These are phyloP conservation scores for Candida nanaspora DNA, from an alignment of 805 yeast species.

Conservation along the genomic window DNA sequence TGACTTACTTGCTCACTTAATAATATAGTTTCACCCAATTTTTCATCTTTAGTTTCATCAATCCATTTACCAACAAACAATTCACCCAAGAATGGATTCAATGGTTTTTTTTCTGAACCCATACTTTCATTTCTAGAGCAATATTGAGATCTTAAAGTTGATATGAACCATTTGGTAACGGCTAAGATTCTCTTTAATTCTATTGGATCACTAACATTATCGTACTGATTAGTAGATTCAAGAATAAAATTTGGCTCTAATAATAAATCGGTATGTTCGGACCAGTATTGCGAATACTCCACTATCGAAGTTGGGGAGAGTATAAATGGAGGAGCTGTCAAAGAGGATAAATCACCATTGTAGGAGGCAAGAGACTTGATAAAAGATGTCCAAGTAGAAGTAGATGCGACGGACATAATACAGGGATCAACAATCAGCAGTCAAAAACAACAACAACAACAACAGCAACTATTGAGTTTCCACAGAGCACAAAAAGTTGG, in stretches of 20 bases:
- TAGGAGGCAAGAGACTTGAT: conserved; percentile 86
- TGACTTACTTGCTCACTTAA: conserved; percentile 92
- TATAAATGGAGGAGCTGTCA: conserved; percentile 97
- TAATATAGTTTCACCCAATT: conserved; percentile 68
- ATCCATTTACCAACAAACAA: conserved; percentile 86
- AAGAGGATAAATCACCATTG: conserved; percentile 86
- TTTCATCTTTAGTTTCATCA: conserved; percentile 38
- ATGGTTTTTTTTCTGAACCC: conserved; percentile 96
- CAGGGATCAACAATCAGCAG: too few species aligned
- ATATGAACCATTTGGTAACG: conserved; percentile 85
- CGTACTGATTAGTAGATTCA: conserved; percentile 24
- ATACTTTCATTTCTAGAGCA: conserved; percentile 84
- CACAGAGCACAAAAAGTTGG: background rate
- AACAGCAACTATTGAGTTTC: too few species aligned
- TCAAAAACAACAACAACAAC: too few species aligned
- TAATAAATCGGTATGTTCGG: conserved; percentile 81
- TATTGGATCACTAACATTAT: conserved; percentile 33
- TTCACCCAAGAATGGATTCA: conserved; percentile 95
- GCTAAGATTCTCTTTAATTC: conserved; percentile 65
- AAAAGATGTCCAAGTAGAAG: conserved; percentile 83
- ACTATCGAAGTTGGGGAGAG: conserved; percentile 81
- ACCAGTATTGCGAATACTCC: conserved; percentile 96
- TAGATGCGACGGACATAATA: conserved; percentile 11
- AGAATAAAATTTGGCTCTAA: conserved; percentile 56
- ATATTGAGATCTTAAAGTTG: conserved; percentile 88